Evolutionary conservation across 1,139 yeast species (phyloP).

Genomic region (Kurtzmaniella natalensis): DNA sequence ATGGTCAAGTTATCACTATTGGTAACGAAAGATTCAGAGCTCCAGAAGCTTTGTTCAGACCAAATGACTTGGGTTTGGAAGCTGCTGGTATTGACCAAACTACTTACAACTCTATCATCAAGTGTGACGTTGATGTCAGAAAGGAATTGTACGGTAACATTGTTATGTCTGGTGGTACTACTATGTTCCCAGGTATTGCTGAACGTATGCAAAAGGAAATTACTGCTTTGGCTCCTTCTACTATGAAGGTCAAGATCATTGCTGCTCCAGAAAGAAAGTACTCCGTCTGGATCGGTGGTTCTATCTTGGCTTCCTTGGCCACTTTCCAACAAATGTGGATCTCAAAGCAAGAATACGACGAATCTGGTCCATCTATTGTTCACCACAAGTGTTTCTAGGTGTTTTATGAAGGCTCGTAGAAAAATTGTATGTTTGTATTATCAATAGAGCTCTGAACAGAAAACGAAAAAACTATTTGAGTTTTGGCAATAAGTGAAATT

Average conservation of each 20-base stretch:
- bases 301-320: slow-evolving; percentile 95
- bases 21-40: slow-evolving; percentile 99
- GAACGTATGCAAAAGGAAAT: slow-evolving; percentile 99
- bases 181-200: slow-evolving; percentile 99
- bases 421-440: slow-evolving; percentile 2
- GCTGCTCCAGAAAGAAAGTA: slow-evolving; percentile 99
- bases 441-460: slow-evolving; percentile 1
- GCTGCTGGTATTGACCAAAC: slow-evolving; percentile 99
- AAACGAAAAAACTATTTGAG: not conserved
- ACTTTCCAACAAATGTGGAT: slow-evolving; percentile 99
- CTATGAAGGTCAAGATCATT: slow-evolving; percentile 98
- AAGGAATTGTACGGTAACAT: slow-evolving; percentile 98
- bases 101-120: slow-evolving; percentile 97
- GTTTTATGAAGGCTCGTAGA: slow-evolving; percentile 4
- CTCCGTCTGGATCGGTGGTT: slow-evolving; percentile 99
- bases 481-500: not conserved
- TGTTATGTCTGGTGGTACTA: slow-evolving; percentile 99
- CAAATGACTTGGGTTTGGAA: slow-evolving; percentile 95
- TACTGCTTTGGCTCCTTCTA: slow-evolving; percentile 98
- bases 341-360: slow-evolving; percentile 99
- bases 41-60: slow-evolving; percentile 99
- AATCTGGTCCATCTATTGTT: slow-evolving; percentile 99
- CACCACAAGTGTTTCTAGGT: slow-evolving; percentile 99
- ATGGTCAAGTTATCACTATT: slow-evolving; percentile 98
- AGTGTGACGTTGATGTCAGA: slow-evolving; percentile 99